Conservation (phyloP, 257 asterid species). For the Phtheirospermum japonicum region DNA sequence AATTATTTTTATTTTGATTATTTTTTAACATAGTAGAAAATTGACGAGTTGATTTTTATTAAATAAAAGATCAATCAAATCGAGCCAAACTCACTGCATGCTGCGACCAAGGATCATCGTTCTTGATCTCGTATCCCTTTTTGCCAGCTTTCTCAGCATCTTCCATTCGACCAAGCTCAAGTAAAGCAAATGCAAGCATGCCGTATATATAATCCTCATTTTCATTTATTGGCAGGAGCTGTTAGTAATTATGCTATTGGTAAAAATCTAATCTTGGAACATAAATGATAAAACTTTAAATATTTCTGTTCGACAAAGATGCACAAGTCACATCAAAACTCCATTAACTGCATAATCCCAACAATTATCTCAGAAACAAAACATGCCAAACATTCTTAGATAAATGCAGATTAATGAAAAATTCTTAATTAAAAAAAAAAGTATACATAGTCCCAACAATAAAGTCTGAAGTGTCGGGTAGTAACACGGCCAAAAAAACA, state of each 20-base stretch:
- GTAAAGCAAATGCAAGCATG: conserved; percentile 82
- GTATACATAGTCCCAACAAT: neutral
- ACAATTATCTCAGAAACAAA: conserved; percentile 16
- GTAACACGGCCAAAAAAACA: no score
- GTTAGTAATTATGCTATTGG: conserved; percentile 24
- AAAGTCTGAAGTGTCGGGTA: no score
- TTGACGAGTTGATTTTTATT: no score
- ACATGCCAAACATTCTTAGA: neutral
- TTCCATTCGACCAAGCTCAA: conserved; percentile 78
- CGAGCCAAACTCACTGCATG: conserved; percentile 81
- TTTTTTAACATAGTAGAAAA: no score
- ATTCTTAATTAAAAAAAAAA: neutral
- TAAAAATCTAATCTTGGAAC: neutral
- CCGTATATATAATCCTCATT: conserved; percentile 67
- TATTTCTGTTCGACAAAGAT: no score
- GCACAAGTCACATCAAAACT: no score
- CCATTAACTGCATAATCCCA: neutral
- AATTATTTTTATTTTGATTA: no score
- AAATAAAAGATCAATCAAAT: neutral
- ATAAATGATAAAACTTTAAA: no score
- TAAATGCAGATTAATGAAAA: conserved; percentile 10
- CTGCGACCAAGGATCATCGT: no score
- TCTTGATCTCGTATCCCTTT: conserved; percentile 64
- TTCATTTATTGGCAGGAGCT: conserved; percentile 71
- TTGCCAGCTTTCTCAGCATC: conserved; percentile 80